Base-by-base conservation (phyloP, 306 rosid species). In the Fragaria vesca region DNA sequence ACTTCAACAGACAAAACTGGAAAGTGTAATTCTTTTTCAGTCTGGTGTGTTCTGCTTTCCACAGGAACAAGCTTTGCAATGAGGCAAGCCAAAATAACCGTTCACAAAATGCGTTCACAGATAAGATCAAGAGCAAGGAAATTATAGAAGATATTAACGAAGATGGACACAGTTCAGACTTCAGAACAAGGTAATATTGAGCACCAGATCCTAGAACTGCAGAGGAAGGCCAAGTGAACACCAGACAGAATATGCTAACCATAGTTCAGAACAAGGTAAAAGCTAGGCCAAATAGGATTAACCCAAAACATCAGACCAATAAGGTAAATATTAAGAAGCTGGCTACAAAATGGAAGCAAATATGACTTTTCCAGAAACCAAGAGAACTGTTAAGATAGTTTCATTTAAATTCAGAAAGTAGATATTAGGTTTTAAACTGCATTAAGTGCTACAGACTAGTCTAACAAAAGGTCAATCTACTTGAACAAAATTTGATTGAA, bases 21-120 rank as follows among this genome's bases (percentile, higher is more conserved):
- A 50, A 85, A 73, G 66, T 72, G 76, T 76, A 75, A 76, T 61
- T 81, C 88, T 38, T 79, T 45, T 30, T 82, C 86, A n/a, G 81
- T 77, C 60, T 69, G 80, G 79, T 78, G 10, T 32, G 68, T 86
- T 70, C 75, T 80, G 5, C 24, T 57, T 60, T 38, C 84, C 34
- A 38, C 20, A 43, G 83, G 76, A 42, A 78, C 47, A 91, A 81
- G 75, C 81, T 62, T 62, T 85, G 73, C 4, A 82, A 86, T 8
- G 83, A 82, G 72, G 81, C 81, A 32, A 70, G 80, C 48, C 76
- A 43, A 6, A 84, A 86, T 32, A 72, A 81, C 4, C 81, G 47
- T 85, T 78, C 52, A 71, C 80, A 38, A 82, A 84, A 78, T 80
- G 47, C 28, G 54, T 46, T 72, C 85, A 17, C 15, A 43, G 12